These are phyloP conservation scores for Talaromyces sp. DNA, from an alignment of 2,329 filamentous ascomycete species.

Conservation along the genomic window DNA sequence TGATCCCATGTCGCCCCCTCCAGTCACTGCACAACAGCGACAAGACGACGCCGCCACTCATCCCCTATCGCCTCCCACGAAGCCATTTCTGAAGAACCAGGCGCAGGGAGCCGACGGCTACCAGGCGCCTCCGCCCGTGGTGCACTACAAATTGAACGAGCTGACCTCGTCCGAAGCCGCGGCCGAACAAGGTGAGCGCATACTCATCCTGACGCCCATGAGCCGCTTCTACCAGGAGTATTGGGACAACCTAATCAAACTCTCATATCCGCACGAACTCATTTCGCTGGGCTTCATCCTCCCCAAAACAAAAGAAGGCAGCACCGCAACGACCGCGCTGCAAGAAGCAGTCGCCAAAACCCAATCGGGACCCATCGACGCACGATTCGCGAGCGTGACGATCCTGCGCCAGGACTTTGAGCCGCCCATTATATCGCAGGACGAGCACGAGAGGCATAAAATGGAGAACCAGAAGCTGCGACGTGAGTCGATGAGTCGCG, in stretches of 20 bases:
- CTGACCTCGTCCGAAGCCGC: constrained; percentile 76
- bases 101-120: constrained; percentile 41
- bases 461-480: constrained; percentile 82
- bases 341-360: constrained; percentile 82
- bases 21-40: constrained; percentile 45
- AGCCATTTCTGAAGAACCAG: constrained; percentile 66
- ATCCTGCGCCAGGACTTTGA: constrained; percentile 96
- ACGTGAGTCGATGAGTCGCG: constrained; percentile 84
- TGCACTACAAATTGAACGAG: constrained; percentile 92
- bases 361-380: constrained; percentile 72
- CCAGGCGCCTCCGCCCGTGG: constrained; percentile 70
- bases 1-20: constrained; percentile 49
- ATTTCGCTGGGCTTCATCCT: constrained; percentile 96
- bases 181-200: constrained; percentile 70
- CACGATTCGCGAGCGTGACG: constrained; percentile 86
- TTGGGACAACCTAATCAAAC: constrained; percentile 84
- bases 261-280: constrained; percentile 87
- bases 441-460: constrained; percentile 85
- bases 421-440: constrained; percentile 70
- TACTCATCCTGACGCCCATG: constrained; percentile 89
- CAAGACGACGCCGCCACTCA: constrained; percentile 59
- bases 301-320: constrained; percentile 87
- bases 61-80: constrained; percentile 66
- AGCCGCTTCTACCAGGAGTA: constrained; percentile 90
- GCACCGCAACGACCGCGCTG: constrained; percentile 73